Percentiles rank a stretch among this genome's conserved stretches.
Conservation (phyloP, 306 rosid species). For the Cucumis hystrix region DNA sequence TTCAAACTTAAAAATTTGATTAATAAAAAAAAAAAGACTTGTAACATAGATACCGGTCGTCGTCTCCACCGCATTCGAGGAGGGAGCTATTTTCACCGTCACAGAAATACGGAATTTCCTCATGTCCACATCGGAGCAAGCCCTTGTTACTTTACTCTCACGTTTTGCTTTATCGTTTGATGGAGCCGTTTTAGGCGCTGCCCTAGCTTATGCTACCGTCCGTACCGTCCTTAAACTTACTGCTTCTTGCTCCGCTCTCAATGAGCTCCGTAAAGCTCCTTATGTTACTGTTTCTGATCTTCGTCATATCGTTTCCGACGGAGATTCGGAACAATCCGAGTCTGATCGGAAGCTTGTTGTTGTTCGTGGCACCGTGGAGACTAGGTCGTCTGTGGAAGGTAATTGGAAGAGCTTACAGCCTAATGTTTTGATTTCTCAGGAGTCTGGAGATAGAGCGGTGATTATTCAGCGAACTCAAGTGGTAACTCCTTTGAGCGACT, state of each 20-base stretch:
- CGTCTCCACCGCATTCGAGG: not conserved
- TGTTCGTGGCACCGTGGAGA: constrained; percentile 66
- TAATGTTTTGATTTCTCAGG: constrained; percentile 33
- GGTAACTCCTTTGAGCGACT: constrained; percentile 21
- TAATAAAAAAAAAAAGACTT: too few relatives aligned
- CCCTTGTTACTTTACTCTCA: constrained; percentile 48
- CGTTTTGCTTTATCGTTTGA: constrained; percentile 57
- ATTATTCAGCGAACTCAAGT: constrained; percentile 55
- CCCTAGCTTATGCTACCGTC: constrained; percentile 53
- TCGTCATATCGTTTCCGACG: constrained; percentile 40
- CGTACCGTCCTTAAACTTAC: constrained; percentile 41
- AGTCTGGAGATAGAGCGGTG: constrained; percentile 64
- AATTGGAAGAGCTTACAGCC: constrained; percentile 39
- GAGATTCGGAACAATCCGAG: constrained; percentile 5
- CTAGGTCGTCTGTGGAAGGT: constrained; percentile 45
- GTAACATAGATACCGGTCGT: not conserved
- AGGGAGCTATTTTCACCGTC: not conserved
- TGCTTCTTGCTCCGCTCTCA: constrained; percentile 38
- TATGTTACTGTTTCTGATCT: constrained; percentile 57
- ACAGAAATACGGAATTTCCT: not conserved
- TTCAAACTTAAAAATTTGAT: too few relatives aligned
- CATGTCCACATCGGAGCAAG: constrained; percentile 77
- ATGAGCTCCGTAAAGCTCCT: constrained; percentile 49
- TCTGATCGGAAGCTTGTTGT: constrained; percentile 29
- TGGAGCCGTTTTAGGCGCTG: constrained; percentile 73